Evolutionary conservation across 2,329 filamentous ascomycete species (phyloP).

Genomic region (Pseudopithomyces chartarum): DNA sequence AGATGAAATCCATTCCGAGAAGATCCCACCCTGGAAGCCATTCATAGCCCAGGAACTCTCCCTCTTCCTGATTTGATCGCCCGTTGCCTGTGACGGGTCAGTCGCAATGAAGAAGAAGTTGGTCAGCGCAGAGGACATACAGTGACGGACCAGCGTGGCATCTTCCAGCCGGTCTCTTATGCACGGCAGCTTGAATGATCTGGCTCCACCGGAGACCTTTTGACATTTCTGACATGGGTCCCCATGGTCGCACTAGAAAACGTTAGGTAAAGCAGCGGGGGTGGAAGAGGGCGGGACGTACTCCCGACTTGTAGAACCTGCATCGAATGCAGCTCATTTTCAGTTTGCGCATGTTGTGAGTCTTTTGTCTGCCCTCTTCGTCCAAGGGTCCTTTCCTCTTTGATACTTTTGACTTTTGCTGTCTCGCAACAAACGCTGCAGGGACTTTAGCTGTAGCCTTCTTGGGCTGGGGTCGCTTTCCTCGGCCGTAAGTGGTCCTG

Average conservation of each 20-base stretch:
- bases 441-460: slow-evolving; percentile 37
- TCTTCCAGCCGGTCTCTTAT: slow-evolving; percentile 40
- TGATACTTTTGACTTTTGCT: slow-evolving; percentile 40
- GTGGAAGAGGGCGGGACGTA: slow-evolving; percentile 14
- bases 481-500: slow-evolving; percentile 6
- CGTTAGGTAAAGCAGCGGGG: slow-evolving; percentile 4
- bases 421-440: slow-evolving; percentile 38
- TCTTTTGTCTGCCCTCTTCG: slow-evolving; percentile 36
- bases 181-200: slow-evolving; percentile 39
- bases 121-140: slow-evolving; percentile 20
- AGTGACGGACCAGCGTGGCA: slow-evolving; percentile 37
- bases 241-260: slow-evolving; percentile 36
- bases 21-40: slow-evolving; percentile 32
- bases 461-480: slow-evolving; percentile 18
- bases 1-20: slow-evolving; percentile 39
- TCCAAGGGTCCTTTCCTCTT: slow-evolving; percentile 36
- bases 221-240: slow-evolving; percentile 38
- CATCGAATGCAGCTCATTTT: slow-evolving; percentile 41
- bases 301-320: slow-evolving; percentile 41
- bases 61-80: slow-evolving; percentile 41
- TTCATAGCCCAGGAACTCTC: slow-evolving; percentile 36
- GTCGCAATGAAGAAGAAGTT: not conserved
- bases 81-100: slow-evolving; percentile 38
- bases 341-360: slow-evolving; percentile 41
- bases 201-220: slow-evolving; percentile 35